Base-by-base conservation (phyloP, 805 yeast genomes). In the Barnettozyma populi region DNA sequence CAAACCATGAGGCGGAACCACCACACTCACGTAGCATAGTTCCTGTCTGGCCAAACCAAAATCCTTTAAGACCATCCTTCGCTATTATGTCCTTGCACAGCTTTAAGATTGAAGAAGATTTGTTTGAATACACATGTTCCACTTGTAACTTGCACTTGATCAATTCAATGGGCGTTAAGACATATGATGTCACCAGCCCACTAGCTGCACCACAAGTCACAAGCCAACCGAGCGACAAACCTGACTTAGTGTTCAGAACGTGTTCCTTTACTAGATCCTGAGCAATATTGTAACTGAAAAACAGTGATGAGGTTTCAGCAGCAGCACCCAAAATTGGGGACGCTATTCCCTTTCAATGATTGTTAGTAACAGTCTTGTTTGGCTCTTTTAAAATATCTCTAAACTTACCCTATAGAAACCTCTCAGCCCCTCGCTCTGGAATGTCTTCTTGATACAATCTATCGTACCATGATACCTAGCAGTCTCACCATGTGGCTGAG, bases 1-100 rank as follows among this genome's bases (percentile, higher is more conserved):
- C 92, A 68, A 90, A 90, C 97, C 97, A 90, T 2, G 92, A 82
- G 4, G 95, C 87, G 2, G 96, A 86, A 7, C 97, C 97, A 25
- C 90, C 84, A 35, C 87, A 75, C 62, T 90, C 98, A 57, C 97
- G 75, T 2, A 86, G 53, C 42, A 88, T 67, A 0, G 98, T 90
- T 19, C 94, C 82, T 0, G 81, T 70, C 55, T 90, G 90, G 2
- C 98, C 98, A 52, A 78, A 78, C 96, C 96, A 90, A 51, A 90
- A 72, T 0, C 96, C 97, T 9, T 55, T 38, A 0, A 87, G 7
- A 0, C 97, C 97, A 14, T 74, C 71, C 3, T 70, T 65, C 16
- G 56, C 54, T 18, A 78, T 57, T 0, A 86, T 72, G 4, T 68
- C 63, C 35, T 53, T 52, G 20, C 79, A 58, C 18, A 79, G 69